These are phyloP conservation scores for Didymella keratinophila DNA, from an alignment of 2,329 filamentous ascomycete species.

Conservation along the genomic window DNA sequence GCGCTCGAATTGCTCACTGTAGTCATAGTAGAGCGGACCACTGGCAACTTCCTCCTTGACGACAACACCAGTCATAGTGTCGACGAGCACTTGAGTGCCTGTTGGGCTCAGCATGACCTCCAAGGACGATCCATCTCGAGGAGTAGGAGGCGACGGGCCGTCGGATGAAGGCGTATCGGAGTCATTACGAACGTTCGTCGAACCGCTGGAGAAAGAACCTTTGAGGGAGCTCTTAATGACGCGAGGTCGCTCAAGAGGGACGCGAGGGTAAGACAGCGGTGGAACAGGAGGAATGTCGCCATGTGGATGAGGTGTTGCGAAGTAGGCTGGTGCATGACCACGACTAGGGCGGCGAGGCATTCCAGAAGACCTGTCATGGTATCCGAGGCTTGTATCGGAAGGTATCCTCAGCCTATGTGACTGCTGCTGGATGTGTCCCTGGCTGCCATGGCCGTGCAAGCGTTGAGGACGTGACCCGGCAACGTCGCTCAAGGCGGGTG, in stretches of 20 bases:
- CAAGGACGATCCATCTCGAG: conserved; percentile 48
- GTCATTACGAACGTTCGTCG: conserved; percentile 47
- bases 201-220: conserved; percentile 43
- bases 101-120: conserved; percentile 40
- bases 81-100: conserved; percentile 33
- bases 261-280: conserved; percentile 30
- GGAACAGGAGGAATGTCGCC: conserved; percentile 37
- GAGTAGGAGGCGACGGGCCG: conserved; percentile 54
- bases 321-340: conserved; percentile 23
- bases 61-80: conserved; percentile 38
- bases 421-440: conserved; percentile 13
- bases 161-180: conserved; percentile 55
- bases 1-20: conserved; percentile 49
- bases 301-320: conserved; percentile 19
- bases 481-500: conserved; percentile 55
- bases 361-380: conserved; percentile 27
- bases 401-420: conserved; percentile 35
- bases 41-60: conserved; percentile 31
- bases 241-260: conserved; percentile 33
- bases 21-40: conserved; percentile 48
- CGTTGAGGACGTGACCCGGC: conserved; percentile 31
- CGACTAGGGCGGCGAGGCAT: conserved; percentile 26
- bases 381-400: conserved; percentile 37
- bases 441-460: conserved; percentile 25
- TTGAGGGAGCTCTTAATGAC: conserved; percentile 30